Evolutionary conservation across 495 filamentous ascomycete genomes (phyloP).

Genomic region (Xylaria grammica): DNA sequence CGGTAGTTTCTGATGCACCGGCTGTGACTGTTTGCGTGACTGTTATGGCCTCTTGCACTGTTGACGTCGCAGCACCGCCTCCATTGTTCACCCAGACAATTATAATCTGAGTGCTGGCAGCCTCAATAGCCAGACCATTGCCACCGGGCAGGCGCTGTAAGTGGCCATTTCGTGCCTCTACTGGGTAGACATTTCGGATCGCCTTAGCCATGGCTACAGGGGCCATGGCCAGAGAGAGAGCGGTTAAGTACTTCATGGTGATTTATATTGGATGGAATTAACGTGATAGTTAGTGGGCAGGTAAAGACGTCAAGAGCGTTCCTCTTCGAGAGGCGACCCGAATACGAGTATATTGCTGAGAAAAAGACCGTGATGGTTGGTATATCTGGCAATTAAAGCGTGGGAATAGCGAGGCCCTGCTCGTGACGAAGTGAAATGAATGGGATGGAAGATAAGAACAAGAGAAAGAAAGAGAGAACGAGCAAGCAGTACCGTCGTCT

Average conservation of each 20-base stretch:
- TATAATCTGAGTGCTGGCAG: constrained; percentile 46
- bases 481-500: constrained; percentile 36
- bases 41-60: constrained; percentile 49
- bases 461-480: constrained; percentile 41
- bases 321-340: constrained; percentile 25
- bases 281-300: constrained; percentile 20
- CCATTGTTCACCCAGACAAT: constrained; percentile 63
- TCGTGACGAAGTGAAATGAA: constrained; percentile 53
- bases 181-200: constrained; percentile 53
- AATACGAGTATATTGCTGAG: constrained; percentile 23
- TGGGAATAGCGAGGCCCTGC: constrained; percentile 59
- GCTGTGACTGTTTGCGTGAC: constrained; percentile 53
- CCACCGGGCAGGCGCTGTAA: constrained; percentile 20
- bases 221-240: constrained; percentile 53
- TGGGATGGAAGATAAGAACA: constrained; percentile 27
- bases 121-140: constrained; percentile 22
- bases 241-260: constrained; percentile 60
- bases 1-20: constrained; percentile 32
- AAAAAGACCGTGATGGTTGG: constrained; percentile 34
- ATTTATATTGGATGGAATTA: constrained; percentile 13
- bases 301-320: constrained; percentile 8
- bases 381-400: constrained; percentile 36
- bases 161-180: constrained; percentile 27
- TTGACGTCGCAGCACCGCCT: constrained; percentile 51
- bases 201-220: constrained; percentile 56